Percentiles rank a stretch among this genome's conserved stretches.
phyloP scores from a whole-genome alignment of 192 early-diverging fungal species.

The Chytriomyces confervae region DNA sequence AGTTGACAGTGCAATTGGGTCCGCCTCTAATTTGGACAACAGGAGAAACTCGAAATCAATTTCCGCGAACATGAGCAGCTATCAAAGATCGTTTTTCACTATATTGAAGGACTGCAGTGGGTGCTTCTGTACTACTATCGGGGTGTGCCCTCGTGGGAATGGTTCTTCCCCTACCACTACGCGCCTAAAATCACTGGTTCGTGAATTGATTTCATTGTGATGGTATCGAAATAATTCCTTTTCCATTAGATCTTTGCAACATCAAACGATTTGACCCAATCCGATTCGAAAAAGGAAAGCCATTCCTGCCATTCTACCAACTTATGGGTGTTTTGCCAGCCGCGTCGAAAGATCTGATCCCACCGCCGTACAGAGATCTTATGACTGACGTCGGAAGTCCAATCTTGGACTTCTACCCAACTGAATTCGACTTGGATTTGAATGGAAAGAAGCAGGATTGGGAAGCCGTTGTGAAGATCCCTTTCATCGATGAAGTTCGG shows the following conservation, averaged over 20 bases:
- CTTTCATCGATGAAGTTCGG: slow-evolving; percentile 90
- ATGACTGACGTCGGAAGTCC: slow-evolving; percentile 85
- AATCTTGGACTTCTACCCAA: slow-evolving; percentile 96
- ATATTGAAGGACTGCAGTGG: slow-evolving; percentile 96
- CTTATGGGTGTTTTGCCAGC: slow-evolving; percentile 96
- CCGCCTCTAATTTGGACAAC: neutral
- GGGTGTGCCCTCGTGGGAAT: slow-evolving; percentile 93
- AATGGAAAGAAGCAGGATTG: slow-evolving; percentile 96
- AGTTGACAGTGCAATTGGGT: neutral
- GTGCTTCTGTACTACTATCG: slow-evolving; percentile 95
- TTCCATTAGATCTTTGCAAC: slow-evolving; percentile 81
- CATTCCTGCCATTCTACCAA: slow-evolving; percentile 93
- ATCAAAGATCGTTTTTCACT: slow-evolving; percentile 53
- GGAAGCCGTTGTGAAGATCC: slow-evolving; percentile 89
- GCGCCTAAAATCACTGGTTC: slow-evolving; percentile 67
- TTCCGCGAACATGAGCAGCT: slow-evolving; percentile 57
- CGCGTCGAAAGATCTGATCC: slow-evolving; percentile 68
- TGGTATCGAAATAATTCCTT: slow-evolving; percentile 7
- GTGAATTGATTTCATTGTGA: slow-evolving; percentile 1
- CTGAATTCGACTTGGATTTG: slow-evolving; percentile 86
- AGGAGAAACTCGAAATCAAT: slow-evolving; percentile 53
- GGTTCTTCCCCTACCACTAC: slow-evolving; percentile 99
- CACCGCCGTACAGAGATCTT: slow-evolving; percentile 55
- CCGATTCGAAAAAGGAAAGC: slow-evolving; percentile 81
- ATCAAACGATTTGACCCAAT: slow-evolving; percentile 71